Evolutionary conservation across 73 alveolate species (phyloP).

Genomic region (Halteria grandinella): DNA sequence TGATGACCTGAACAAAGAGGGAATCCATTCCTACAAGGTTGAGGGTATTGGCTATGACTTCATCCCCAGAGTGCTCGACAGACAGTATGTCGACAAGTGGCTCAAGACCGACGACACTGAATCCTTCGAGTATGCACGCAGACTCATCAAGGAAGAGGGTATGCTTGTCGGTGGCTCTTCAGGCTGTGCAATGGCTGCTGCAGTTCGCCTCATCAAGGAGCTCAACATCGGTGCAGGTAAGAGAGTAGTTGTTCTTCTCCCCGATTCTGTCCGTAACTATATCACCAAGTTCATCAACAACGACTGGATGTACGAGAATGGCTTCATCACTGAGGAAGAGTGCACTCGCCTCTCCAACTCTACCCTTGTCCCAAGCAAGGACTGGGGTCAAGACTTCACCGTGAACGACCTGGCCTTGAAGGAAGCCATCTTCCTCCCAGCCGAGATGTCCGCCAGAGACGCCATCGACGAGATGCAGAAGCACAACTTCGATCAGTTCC

Average conservation of each 20-base stretch:
- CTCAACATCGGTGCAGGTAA: slow-evolving; percentile 71
- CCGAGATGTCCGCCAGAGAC: slow-evolving; percentile 11
- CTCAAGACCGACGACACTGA: slow-evolving; percentile 84
- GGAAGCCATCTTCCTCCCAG: slow-evolving; percentile 41
- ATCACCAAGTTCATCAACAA: slow-evolving; percentile 83
- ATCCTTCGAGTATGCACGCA: slow-evolving; percentile 88
- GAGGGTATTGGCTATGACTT: slow-evolving; percentile 93
- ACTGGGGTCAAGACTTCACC: slow-evolving; percentile 71
- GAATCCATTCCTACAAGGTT: slow-evolving; percentile 73
- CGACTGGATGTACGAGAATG: slow-evolving; percentile 91
- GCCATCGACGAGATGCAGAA: slow-evolving; percentile 54
- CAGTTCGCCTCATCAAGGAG: slow-evolving; percentile 63
- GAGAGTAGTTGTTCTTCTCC: slow-evolving; percentile 79
- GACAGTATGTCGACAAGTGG: slow-evolving; percentile 79
- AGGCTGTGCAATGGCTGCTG: slow-evolving; percentile 88
- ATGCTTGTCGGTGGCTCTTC: slow-evolving; percentile 95
- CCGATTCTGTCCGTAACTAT: slow-evolving; percentile 86
- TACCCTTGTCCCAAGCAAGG: slow-evolving; percentile 43
- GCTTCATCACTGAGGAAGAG: slow-evolving; percentile 67
- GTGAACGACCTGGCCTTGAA: slow-evolving; percentile 51
- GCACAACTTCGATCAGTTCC: slow-evolving; percentile 39
- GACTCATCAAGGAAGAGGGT: slow-evolving; percentile 92
- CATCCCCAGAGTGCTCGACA: slow-evolving; percentile 83
- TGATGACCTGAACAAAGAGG: slow-evolving; percentile 61
- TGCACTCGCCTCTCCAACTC: slow-evolving; percentile 42